phyloP scores from a whole-genome alignment of 2,329 filamentous ascomycete species.

The Bertia moriformis region DNA sequence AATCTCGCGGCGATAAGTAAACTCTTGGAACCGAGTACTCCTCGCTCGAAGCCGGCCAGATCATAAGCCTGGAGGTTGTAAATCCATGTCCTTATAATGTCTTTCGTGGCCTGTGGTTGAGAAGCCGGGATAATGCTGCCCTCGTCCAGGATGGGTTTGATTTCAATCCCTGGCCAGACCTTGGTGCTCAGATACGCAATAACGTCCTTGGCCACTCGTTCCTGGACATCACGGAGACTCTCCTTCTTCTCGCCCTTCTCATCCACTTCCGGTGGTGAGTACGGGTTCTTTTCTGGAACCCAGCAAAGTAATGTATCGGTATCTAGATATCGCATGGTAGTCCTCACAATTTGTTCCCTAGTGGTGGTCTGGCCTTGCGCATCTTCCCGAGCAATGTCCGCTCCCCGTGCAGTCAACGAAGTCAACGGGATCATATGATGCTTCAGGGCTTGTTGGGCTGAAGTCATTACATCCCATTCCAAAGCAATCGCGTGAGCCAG shows the following conservation, averaged over 20 bases:
- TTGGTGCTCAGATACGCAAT: slow-evolving; percentile 39
- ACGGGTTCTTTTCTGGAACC: slow-evolving; percentile 27
- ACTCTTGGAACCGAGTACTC: slow-evolving; percentile 45
- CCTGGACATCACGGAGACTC: slow-evolving; percentile 38
- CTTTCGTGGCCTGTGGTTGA: slow-evolving; percentile 39
- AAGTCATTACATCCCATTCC: slow-evolving; percentile 50
- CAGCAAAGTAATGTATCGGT: slow-evolving; percentile 54
- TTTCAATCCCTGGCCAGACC: slow-evolving; percentile 50
- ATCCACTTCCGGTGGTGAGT: slow-evolving; percentile 11
- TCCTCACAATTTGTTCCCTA: slow-evolving; percentile 34
- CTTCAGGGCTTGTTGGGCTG: slow-evolving; percentile 48
- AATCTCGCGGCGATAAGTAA: slow-evolving; percentile 40
- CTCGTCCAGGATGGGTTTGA: slow-evolving; percentile 39
- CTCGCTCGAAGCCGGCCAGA: slow-evolving; percentile 45
- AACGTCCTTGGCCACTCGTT: slow-evolving; percentile 36
- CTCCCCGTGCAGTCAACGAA: slow-evolving; percentile 40
- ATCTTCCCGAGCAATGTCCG: slow-evolving; percentile 42
- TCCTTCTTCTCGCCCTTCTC: slow-evolving; percentile 17
- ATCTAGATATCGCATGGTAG: slow-evolving; percentile 43
- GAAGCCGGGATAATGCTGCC: slow-evolving; percentile 42
- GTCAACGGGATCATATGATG: slow-evolving; percentile 50
- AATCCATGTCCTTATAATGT: slow-evolving; percentile 46
- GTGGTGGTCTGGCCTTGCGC: slow-evolving; percentile 23
- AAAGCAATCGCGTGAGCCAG: slow-evolving; percentile 46
- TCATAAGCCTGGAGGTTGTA: slow-evolving; percentile 38